phyloP scores from a whole-genome alignment of 257 asterid species.

The Nicotiana sylvestris region DNA sequence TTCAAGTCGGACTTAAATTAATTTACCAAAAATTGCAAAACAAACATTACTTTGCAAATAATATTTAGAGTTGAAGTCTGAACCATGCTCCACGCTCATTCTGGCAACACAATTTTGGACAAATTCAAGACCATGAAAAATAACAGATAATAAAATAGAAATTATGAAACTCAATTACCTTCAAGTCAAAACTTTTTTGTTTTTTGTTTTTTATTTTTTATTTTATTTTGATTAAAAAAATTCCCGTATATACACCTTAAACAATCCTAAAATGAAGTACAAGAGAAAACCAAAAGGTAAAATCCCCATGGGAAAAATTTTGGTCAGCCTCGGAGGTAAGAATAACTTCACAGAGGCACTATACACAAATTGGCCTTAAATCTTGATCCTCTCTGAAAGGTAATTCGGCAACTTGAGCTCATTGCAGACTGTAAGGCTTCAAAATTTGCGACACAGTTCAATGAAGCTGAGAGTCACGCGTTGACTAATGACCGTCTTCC shows the following conservation, averaged over 20 bases:
- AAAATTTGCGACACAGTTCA: constrained; percentile 11
- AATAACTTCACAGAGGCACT: constrained; percentile 13
- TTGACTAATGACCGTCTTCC: constrained; percentile 30
- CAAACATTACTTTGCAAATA: too few relatives aligned
- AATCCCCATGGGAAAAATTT: neutral
- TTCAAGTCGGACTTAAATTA: too few relatives aligned
- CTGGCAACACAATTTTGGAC: neutral
- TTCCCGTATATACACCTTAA: neutral
- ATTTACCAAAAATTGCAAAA: too few relatives aligned
- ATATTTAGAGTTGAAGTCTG: too few relatives aligned
- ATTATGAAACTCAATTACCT: neutral
- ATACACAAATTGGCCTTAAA: constrained; percentile 13
- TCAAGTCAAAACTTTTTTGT: neutral
- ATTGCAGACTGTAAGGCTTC: constrained; percentile 12
- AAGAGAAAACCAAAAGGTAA: neutral
- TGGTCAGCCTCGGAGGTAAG: constrained; percentile 8
- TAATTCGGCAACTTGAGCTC: constrained; percentile 8
- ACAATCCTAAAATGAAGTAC: neutral
- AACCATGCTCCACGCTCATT: neutral
- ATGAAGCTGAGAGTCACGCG: neutral
- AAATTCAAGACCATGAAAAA: neutral
- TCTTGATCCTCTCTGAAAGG: neutral
- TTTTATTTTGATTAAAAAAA: neutral
- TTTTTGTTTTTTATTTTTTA: neutral
- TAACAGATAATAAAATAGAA: neutral